These are phyloP conservation scores for Corylus americana DNA, from an alignment of 306 rosid genomes.

Conservation along the genomic window DNA sequence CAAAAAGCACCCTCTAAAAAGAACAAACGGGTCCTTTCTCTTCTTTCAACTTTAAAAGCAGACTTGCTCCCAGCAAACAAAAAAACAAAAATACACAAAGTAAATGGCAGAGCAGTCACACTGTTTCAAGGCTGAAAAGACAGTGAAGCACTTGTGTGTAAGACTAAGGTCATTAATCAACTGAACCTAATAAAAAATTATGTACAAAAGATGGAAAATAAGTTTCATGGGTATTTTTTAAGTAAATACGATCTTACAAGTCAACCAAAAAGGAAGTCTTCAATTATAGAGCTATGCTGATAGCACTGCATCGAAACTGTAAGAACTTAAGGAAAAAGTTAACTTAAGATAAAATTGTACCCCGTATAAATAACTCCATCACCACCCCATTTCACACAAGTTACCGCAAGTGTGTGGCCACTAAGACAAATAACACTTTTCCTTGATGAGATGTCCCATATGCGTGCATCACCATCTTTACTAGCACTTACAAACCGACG, in stretches of 20 bases:
- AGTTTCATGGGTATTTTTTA: neutral
- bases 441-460: slow-evolving; percentile 78
- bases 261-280: neutral
- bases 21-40: neutral
- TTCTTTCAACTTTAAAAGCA: neutral
- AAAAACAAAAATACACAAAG: neutral
- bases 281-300: neutral
- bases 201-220: neutral
- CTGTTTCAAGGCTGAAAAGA: neutral
- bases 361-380: slow-evolving; percentile 95
- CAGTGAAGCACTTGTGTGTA: neutral
- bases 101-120: neutral
- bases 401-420: slow-evolving; percentile 90
- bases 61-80: neutral
- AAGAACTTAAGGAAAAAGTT: slow-evolving; percentile 3
- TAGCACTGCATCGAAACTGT: neutral
- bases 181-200: too few species aligned
- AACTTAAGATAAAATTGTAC: slow-evolving; percentile 38
- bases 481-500: slow-evolving; percentile 96
- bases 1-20: too few species aligned
- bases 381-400: slow-evolving; percentile 98
- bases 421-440: slow-evolving; percentile 66
- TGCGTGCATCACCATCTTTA: slow-evolving; percentile 97
- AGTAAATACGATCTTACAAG: neutral
- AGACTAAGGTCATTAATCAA: neutral